Evolutionary conservation across 1,139 yeast genomes (phyloP).

Genomic region (Yamadazyma aaseri): DNA sequence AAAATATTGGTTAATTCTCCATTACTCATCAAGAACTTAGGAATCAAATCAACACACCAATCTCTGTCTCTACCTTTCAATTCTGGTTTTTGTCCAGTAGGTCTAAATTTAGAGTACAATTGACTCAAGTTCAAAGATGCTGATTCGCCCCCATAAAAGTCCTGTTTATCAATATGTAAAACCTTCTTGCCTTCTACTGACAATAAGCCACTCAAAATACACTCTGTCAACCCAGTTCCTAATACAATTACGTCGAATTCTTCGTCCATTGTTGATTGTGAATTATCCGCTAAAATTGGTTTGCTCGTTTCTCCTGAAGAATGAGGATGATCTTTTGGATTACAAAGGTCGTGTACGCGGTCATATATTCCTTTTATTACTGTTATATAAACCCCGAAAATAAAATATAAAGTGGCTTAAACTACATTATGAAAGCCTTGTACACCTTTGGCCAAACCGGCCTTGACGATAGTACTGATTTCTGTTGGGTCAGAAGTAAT

Average conservation of each 20-base stretch:
- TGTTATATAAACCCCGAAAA: slow-evolving; percentile 2
- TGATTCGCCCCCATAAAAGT: slow-evolving; percentile 88
- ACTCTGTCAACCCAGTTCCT: slow-evolving; percentile 88
- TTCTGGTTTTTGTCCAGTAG: slow-evolving; percentile 66
- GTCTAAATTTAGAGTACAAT: slow-evolving; percentile 69
- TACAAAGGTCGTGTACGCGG: background rate
- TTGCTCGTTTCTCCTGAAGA: slow-evolving; percentile 4
- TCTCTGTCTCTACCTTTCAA: slow-evolving; percentile 89
- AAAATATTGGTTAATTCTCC: slow-evolving; percentile 96
- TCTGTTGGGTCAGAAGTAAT: slow-evolving; percentile 85
- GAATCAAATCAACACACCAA: slow-evolving; percentile 97
- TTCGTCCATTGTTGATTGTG: slow-evolving; percentile 67
- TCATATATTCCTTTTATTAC: background rate
- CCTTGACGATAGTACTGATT: slow-evolving; percentile 70
- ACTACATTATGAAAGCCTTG: slow-evolving; percentile 63
- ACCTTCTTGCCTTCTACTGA: slow-evolving; percentile 93
- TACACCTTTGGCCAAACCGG: slow-evolving; percentile 65
- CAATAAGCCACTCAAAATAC: slow-evolving; percentile 88
- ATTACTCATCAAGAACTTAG: slow-evolving; percentile 95
- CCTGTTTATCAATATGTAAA: slow-evolving; percentile 92
- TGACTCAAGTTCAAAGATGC: slow-evolving; percentile 65
- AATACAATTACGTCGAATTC: slow-evolving; percentile 72
- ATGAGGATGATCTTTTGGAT: background rate
- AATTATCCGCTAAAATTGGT: background rate
- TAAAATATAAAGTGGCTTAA: slow-evolving; percentile 14